Conservation (phyloP, 1,139 yeast species). For the Saccharomycopsis hybrid region DNA sequence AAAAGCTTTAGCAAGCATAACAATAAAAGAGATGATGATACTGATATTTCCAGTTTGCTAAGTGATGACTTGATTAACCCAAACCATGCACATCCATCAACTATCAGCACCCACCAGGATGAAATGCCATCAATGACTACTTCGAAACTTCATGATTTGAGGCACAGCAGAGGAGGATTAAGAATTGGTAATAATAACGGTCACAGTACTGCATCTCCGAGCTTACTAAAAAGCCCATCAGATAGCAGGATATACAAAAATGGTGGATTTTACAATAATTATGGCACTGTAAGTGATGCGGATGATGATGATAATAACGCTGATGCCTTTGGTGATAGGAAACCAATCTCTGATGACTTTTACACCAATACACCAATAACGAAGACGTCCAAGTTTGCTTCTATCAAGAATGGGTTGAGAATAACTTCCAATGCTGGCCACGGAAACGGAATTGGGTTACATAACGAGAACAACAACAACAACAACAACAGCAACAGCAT, state of each 20-base stretch:
- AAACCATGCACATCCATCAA: constrained; percentile 20
- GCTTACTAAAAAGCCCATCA: neutral
- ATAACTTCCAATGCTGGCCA: neutral
- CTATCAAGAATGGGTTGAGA: neutral
- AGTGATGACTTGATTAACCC: constrained; percentile 15
- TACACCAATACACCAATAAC: neutral
- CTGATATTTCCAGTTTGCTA: constrained; percentile 11
- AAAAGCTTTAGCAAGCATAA: too few species aligned
- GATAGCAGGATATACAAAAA: neutral
- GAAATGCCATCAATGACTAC: neutral
- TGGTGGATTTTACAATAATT: neutral
- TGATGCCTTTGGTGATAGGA: neutral
- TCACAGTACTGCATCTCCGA: neutral
- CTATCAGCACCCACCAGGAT: constrained; percentile 4
- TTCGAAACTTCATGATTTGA: too few species aligned
- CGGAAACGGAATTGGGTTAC: too few species aligned
- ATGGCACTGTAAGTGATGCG: neutral
- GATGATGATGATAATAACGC: neutral
- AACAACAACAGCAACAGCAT: too few species aligned
- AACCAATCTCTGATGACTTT: neutral
- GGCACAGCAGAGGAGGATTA: neutral
- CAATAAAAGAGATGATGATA: neutral
- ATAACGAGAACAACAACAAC: too few species aligned
- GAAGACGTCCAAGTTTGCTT: neutral
- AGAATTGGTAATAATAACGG: neutral